Conservation (phyloP, 169 alveolate genomes). For the Cardiosporidium cionae region DNA sequence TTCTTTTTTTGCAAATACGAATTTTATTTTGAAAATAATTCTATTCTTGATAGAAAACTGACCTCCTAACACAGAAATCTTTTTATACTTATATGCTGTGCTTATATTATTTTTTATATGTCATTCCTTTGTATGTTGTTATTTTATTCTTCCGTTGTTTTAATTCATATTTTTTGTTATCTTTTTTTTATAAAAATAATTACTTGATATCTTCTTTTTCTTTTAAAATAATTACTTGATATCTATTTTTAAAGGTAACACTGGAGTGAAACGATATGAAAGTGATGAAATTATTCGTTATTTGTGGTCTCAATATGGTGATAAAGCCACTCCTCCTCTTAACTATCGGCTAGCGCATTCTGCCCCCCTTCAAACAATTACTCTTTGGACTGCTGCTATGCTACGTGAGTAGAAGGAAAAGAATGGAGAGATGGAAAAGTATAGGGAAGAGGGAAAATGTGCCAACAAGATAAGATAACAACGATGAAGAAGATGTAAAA, state of each 20-base stretch:
- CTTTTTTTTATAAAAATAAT: too few relatives aligned
- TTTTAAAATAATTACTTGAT: too few relatives aligned
- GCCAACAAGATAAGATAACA: too few relatives aligned
- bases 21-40: not conserved
- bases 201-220: too few relatives aligned
- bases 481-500: too few relatives aligned
- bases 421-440: too few relatives aligned
- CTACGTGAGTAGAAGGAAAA: too few relatives aligned
- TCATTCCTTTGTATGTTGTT: not conserved
- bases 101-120: not conserved
- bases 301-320: slow-evolving; percentile 9
- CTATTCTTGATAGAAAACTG: not conserved
- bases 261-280: not conserved
- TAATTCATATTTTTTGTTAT: too few relatives aligned
- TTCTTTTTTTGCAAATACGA: not conserved
- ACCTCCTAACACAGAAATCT: not conserved
- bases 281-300: slow-evolving; percentile 4
- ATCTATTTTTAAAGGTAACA: not conserved
- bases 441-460: too few relatives aligned
- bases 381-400: too few relatives aligned
- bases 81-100: not conserved
- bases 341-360: not conserved
- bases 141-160: not conserved
- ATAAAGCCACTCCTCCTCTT: not conserved
- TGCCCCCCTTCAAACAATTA: not conserved